Evolutionary conservation across 768 basidiomycete species (phyloP).

Genomic region (Lactifluus rugatus): DNA sequence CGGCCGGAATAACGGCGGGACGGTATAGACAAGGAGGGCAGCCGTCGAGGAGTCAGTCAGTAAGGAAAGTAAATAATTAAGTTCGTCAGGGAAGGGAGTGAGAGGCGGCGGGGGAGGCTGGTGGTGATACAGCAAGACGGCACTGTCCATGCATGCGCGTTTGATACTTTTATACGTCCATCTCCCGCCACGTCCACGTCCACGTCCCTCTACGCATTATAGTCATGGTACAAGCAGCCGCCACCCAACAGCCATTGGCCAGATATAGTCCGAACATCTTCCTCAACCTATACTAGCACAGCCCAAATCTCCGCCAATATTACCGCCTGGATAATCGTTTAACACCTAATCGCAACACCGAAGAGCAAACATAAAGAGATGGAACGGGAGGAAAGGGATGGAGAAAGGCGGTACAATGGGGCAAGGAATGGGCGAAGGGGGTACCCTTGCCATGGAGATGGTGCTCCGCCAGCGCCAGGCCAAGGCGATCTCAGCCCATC

Average conservation of each 20-base stretch:
- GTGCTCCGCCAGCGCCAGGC: conserved; percentile 2
- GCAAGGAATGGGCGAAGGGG: conserved; percentile 2
- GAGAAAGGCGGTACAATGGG: conserved; percentile 15
- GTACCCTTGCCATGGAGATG: conserved; percentile 1
- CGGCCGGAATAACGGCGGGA: neutral
- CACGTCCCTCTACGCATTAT: conserved; percentile 15
- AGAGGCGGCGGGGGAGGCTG: neutral
- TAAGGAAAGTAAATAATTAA: conserved; percentile 19
- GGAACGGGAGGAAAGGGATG: conserved; percentile 10
- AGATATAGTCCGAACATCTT: conserved; percentile 12
- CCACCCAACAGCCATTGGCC: conserved; percentile 1
- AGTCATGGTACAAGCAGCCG: conserved; percentile 16
- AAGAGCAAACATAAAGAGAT: conserved; percentile 16
- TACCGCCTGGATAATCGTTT: conserved; percentile 18
- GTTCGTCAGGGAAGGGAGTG: conserved; percentile 13
- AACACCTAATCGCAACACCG: conserved; percentile 18
- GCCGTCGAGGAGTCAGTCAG: conserved; percentile 15
- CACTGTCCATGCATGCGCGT: conserved; percentile 16
- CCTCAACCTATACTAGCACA: conserved; percentile 11
- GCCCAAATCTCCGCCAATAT: conserved; percentile 16
- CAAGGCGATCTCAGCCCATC: conserved; percentile 30
- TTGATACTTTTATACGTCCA: conserved; percentile 16
- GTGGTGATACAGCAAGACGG: conserved; percentile 13
- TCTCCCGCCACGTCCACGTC: conserved; percentile 11
- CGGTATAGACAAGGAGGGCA: conserved; percentile 14